Evolutionary conservation across 345 rosid genomes (phyloP).

Genomic region (Trapa bicornis): DNA sequence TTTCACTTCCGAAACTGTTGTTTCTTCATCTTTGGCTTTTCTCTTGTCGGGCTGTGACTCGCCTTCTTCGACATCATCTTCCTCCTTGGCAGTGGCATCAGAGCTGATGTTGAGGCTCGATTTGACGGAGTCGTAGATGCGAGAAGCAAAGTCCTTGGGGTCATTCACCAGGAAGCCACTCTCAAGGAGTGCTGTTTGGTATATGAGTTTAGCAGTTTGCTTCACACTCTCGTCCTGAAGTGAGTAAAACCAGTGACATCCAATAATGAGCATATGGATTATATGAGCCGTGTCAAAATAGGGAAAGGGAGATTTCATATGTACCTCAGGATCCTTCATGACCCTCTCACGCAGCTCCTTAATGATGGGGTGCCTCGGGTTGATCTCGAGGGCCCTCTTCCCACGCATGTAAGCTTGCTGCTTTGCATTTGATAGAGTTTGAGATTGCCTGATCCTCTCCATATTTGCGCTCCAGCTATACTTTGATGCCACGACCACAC

Average conservation of each 20-base stretch:
- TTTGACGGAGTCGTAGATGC: constrained; percentile 67
- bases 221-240: constrained; percentile 58
- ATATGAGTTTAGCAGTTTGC: constrained; percentile 76
- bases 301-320: neutral
- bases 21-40: constrained; percentile 21
- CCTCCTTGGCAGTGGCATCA: constrained; percentile 71
- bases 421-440: constrained; percentile 74
- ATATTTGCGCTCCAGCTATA: constrained; percentile 96
- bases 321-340: constrained; percentile 78
- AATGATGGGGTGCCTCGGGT: constrained; percentile 89
- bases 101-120: constrained; percentile 59
- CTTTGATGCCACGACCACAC: constrained; percentile 90
- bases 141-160: constrained; percentile 81
- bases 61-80: constrained; percentile 56
- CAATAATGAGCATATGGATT: neutral
- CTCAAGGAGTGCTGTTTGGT: constrained; percentile 93
- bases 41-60: constrained; percentile 20
- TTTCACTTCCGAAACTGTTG: constrained; percentile 17
- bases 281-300: no score
- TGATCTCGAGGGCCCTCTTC: constrained; percentile 89
- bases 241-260: neutral
- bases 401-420: constrained; percentile 94
- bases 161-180: constrained; percentile 74
- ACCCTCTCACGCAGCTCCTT: constrained; percentile 88
- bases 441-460: constrained; percentile 98